Base-by-base conservation (phyloP, 768 basidiomycete species). In the Pholiota microspora region DNA sequence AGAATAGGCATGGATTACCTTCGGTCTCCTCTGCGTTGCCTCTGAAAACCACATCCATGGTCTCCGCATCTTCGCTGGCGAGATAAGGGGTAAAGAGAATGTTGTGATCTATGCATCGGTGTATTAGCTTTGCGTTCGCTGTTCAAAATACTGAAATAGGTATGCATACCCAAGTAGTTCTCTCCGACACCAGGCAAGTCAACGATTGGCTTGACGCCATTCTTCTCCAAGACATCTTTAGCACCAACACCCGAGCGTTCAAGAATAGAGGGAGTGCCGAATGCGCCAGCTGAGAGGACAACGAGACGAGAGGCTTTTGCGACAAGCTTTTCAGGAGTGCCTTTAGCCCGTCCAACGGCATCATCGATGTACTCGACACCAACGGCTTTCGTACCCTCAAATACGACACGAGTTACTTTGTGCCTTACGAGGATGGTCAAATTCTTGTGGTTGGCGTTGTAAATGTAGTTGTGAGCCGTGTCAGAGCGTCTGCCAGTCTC, bases 171-270 rank as follows among this genome's bases (percentile, higher is more conserved):
- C 58, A 77, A 73, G 51, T 80, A 83, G 57, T 89, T 81, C 63
- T 87, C 85, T 7, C 91, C 89, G 0, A 94, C 90, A 13, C 85
- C 86, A 1, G 88, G 87, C 7, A 91, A 78, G 51, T 89, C 82
- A 9, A 88, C 75, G 23, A 81, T 45, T 55, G 75, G 71, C 7
- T 69, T 59, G 28, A 92, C 77, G 9, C 73, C 74, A 49, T 78
- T 69, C 29, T 68, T 69, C 35, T 76, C 62, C 36, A 90, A 70
- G 36, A 86, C 59, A 0, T 67, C 62, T 2, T 64, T 60, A 0
- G 78, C 74, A 3, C 90, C 91, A 49, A 94, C 85, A 7, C 91
- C 63, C 0, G 59, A 78, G 61, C 82, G 71, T 56, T 85, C 82
- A 12, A 85, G 68, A 23, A 85, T 80, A 2, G 77, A 64, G 3